A percentile compares a stretch with the other conserved stretches of the same genome.
Conservation (phyloP, 495 filamentous ascomycete genomes). For the Neohortaea acidophila region DNA sequence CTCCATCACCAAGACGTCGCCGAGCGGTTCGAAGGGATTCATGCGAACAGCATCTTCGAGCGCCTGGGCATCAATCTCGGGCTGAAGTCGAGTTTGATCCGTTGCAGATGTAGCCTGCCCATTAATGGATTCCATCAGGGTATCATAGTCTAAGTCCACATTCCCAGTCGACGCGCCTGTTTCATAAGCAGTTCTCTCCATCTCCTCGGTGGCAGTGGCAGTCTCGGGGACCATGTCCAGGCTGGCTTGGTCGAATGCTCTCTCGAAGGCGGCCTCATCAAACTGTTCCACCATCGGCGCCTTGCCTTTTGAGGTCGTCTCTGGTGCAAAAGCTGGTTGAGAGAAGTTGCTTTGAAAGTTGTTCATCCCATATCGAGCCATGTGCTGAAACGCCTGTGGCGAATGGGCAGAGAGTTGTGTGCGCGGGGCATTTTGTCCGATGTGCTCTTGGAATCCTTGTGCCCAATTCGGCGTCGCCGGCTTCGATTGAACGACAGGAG, state of each 20-base stretch:
- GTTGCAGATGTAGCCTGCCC: no score
- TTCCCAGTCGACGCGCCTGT: neutral
- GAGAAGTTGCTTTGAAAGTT: constrained; percentile 11
- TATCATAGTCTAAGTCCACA: no score
- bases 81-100: no score
- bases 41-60: no score
- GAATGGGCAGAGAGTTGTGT: constrained; percentile 3
- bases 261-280: constrained; percentile 50
- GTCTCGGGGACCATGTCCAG: constrained; percentile 14
- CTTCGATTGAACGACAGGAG: neutral
- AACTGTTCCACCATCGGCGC: constrained; percentile 22
- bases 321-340: neutral
- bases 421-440: constrained; percentile 2
- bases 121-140: no score
- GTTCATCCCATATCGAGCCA: constrained; percentile 22
- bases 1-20: no score
- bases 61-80: no score
- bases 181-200: constrained; percentile 1
- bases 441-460: constrained; percentile 15
- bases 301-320: constrained; percentile 8
- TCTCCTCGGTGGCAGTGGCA: neutral
- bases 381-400: constrained; percentile 17
- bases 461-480: constrained; percentile 8
- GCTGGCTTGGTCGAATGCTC: constrained; percentile 36
- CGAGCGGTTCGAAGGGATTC: no score